A percentile compares a stretch with the other conserved stretches of the same genome.
phyloP scores from a whole-genome alignment of 257 asterid species.

The Solanum infundibuliforme region DNA sequence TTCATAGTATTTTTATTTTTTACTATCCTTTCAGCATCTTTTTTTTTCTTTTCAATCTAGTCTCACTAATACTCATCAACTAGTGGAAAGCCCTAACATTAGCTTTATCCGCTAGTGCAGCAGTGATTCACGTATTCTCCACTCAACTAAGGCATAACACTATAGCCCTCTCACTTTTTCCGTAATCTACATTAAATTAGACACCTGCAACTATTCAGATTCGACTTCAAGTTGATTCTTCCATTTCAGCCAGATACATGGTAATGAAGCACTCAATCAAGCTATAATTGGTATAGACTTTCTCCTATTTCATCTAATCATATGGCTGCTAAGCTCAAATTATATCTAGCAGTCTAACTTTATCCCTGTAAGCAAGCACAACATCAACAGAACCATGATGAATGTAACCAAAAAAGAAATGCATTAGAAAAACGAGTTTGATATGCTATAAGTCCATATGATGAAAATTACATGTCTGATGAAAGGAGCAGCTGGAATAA shows the following conservation, averaged over 20 bases:
- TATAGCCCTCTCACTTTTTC: neutral
- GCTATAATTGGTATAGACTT: neutral
- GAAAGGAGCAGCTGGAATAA: constrained; percentile 79
- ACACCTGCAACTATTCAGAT: neutral
- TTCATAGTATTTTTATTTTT: no score
- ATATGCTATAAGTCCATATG: neutral
- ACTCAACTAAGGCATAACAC: neutral
- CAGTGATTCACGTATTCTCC: neutral
- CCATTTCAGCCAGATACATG: neutral
- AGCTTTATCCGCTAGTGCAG: neutral
- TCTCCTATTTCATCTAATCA: neutral
- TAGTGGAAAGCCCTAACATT: neutral
- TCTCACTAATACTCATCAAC: neutral
- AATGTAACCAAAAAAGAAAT: neutral
- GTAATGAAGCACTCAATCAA: neutral
- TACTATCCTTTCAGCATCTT: neutral
- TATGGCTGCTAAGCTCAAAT: neutral
- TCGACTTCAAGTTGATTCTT: neutral
- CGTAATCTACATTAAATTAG: neutral
- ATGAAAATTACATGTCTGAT: constrained; percentile 40
- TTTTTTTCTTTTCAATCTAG: neutral
- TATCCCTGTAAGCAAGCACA: neutral
- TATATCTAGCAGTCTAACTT: neutral
- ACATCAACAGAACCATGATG: neutral
- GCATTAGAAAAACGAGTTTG: neutral